Base-by-base conservation (phyloP, 2,329 filamentous ascomycete species). In the Gnomoniopsis sp. region DNA sequence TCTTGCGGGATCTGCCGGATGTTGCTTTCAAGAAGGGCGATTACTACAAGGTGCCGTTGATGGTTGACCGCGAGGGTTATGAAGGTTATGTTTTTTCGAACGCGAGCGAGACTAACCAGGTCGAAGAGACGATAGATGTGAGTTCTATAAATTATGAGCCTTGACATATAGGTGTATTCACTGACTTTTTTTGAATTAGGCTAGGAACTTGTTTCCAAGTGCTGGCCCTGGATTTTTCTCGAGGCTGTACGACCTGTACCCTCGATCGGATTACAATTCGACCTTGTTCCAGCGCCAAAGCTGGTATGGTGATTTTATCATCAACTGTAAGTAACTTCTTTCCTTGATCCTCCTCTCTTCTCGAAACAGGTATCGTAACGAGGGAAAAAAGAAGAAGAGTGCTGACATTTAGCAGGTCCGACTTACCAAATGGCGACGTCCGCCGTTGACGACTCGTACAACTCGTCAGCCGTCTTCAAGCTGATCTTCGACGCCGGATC, bases 11-110 rank as follows among this genome's bases (percentile, higher is more conserved):
- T 52, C 68, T 73, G 12, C 75, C 78, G 1, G 77, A 75, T 38
- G 60, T 57, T 2, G 66, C 79, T 57, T 78, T 76, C 41, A 65
- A 70, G 2, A 55, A 77, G 15, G 82, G 80, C 0, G 76, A 75
- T 3, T 83, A 84, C 67, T 69, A 83, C 61, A 75, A 75, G 23
- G 75, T 87, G 0, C 84, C 84, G 0, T 70, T 78, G 0, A 77
- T 87, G 23, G 33, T 48, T 21, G 55, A 57, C n/a, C 55, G 49
- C 1, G 55, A 57, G 2, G 49, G 55, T 12, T 57, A 57, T 7
- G 55, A 57, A 19, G 55, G 55, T 3, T 19, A 41, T 6, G n/a
- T 46, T 17, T 57, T 57, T 22, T 53, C 55, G 33, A 57, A 57
- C 33, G 2, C 26, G 11, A 53, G 49, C 33, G 30, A 53, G 55